A percentile compares a stretch with the other conserved stretches of the same genome.
These are phyloP conservation scores for Aspergillus fructus DNA, from an alignment of 2,329 filamentous ascomycete genomes.

Conservation along the genomic window DNA sequence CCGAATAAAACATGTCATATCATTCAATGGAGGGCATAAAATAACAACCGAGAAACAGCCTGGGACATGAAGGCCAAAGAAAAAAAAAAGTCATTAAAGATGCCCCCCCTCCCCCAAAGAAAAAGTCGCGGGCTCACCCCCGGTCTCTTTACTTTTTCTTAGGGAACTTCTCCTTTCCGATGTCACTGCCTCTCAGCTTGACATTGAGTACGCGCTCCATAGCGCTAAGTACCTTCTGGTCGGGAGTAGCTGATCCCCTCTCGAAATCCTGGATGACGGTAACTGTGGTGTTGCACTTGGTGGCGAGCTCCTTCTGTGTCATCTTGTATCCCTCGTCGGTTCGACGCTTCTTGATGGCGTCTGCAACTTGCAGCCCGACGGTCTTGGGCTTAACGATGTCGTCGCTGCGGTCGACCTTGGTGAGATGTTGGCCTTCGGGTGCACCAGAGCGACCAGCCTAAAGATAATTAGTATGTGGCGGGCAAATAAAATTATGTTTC, in stretches of 20 bases:
- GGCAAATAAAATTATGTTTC: not conserved
- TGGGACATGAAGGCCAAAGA: conserved; percentile 20
- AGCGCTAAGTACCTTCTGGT: conserved; percentile 75
- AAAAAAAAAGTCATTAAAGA: conserved; percentile 3
- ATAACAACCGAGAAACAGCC: conserved; percentile 12
- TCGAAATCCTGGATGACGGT: conserved; percentile 82
- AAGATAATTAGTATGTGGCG: conserved; percentile 14
- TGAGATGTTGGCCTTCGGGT: conserved; percentile 87
- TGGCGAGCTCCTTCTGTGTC: conserved; percentile 86
- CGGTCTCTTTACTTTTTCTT: conserved; percentile 62
- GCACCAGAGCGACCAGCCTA: conserved; percentile 48
- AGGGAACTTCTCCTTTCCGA: conserved; percentile 78
- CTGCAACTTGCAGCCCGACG: conserved; percentile 74
- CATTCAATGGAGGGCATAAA: conserved; percentile 14
- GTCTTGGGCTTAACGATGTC: conserved; percentile 98
- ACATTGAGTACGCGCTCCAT: conserved; percentile 87
- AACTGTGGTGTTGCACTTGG: conserved; percentile 84
- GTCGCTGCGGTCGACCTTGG: conserved; percentile 95
- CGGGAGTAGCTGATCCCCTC: conserved; percentile 72
- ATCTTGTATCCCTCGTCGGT: conserved; percentile 86
- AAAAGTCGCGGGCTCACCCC: conserved; percentile 29
- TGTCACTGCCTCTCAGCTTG: conserved; percentile 80
- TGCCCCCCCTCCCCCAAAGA: conserved; percentile 19
- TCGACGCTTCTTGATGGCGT: conserved; percentile 77
- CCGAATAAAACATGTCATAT: conserved; percentile 14